Percentiles rank a stretch among this genome's conserved stretches.
phyloP scores from a whole-genome alignment of 148 eudicot species.

The Mesembryanthemum crystallinum region DNA sequence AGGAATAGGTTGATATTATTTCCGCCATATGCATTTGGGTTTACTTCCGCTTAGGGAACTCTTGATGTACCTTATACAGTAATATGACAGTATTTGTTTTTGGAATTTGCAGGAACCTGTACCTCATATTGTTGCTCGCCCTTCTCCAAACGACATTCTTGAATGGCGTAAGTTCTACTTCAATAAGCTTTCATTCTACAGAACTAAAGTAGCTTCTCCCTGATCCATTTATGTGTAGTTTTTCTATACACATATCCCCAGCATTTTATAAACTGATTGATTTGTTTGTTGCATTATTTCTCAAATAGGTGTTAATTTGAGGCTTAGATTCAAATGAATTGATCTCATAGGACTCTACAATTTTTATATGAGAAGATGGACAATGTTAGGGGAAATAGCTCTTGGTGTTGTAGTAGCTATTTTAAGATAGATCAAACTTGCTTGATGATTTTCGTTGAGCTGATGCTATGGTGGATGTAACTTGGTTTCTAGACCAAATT shows the following conservation, averaged over 20 bases:
- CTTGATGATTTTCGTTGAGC: neutral
- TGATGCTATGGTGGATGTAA: neutral
- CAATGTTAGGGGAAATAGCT: neutral
- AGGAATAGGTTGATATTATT: too few relatives aligned
- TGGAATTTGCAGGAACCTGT: conserved; percentile 72
- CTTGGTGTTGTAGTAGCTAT: too few relatives aligned
- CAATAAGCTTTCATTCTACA: neutral
- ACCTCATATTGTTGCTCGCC: conserved; percentile 80
- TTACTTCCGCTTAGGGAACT: neutral
- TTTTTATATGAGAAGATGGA: neutral
- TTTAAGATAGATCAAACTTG: neutral
- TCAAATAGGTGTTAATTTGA: neutral
- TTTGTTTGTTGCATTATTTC: neutral
- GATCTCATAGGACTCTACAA: neutral
- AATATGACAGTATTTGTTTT: conserved; percentile 9
- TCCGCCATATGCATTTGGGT: neutral
- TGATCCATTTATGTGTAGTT: neutral
- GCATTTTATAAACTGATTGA: neutral
- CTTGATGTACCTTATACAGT: neutral
- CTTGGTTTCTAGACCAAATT: neutral
- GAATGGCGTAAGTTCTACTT: conserved; percentile 92
- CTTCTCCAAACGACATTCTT: conserved; percentile 84
- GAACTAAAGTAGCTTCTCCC: neutral
- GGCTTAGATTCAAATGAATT: neutral
- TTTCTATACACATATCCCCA: neutral